Conservation (phyloP, 2,329 filamentous ascomycete genomes). For the Chaetomium globosum region DNA sequence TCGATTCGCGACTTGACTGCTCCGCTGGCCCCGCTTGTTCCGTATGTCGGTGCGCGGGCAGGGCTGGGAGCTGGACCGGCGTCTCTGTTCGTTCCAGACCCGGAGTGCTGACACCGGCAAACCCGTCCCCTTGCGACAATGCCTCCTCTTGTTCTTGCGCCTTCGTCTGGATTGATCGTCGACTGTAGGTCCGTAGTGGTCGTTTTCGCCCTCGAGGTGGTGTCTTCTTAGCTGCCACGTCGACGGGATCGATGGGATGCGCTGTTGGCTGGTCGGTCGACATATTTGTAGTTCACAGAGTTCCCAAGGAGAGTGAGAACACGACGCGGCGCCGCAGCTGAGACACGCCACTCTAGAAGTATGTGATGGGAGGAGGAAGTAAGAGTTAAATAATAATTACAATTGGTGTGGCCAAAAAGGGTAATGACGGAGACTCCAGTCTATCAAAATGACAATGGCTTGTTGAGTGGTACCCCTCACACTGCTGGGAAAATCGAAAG, state of each 20-base stretch:
- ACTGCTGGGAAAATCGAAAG: not conserved
- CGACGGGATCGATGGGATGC: not conserved
- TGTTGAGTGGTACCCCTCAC: not conserved
- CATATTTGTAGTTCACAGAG: constrained; percentile 15
- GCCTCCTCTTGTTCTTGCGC: constrained; percentile 23
- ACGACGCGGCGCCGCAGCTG: not conserved
- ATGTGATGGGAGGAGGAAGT: not conserved
- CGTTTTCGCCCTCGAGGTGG: constrained; percentile 35
- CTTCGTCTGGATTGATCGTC: constrained; percentile 38
- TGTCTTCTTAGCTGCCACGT: not conserved
- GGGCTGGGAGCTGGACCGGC: constrained; percentile 18
- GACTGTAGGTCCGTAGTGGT: constrained; percentile 45
- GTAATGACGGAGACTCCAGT: not conserved
- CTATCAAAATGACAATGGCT: not conserved
- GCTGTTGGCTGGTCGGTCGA: constrained; percentile 13
- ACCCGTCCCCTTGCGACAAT: not conserved
- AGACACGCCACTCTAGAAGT: not conserved
- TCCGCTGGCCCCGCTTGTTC: constrained; percentile 13
- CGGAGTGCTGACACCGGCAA: not conserved
- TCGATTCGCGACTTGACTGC: constrained; percentile 32
- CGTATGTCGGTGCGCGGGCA: not conserved
- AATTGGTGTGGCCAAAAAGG: not conserved
- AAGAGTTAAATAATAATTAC: not conserved
- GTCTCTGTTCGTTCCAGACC: not conserved
- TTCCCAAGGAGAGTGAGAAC: not conserved